Evolutionary conservation across 2,329 filamentous ascomycete species (phyloP), one percentile per base, ranked within the genome.

Genomic region (Talaromyces sp.): DNA sequence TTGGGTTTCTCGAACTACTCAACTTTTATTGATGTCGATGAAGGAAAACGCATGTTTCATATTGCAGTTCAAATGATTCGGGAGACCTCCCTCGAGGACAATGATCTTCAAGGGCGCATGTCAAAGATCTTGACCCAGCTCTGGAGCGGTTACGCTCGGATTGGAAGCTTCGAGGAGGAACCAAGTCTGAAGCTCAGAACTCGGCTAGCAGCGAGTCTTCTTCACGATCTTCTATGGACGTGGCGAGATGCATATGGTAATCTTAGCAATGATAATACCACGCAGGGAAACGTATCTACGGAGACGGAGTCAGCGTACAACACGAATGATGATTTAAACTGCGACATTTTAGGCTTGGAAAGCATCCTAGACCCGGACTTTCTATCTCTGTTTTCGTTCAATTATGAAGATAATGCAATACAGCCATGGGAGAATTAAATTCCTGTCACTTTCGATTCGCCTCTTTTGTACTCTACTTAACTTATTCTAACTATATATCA

Each of bases 121-220:
- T 70, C 62, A 14, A 71, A 69, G 45, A 69, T 67, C 3, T 41
- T 70, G 43, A 63, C 70, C 8, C 69, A 70, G 22, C 39, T 70
- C 19, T 70, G 68, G 64, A 65, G 59, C 56, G 50, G 65, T 3
- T 67, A 68, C 11, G 57, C 60, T 14, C 52, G 63, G 1, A 60
- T 57, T 39, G 56, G 60, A 11, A 47, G 64, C 24, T 61, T 50
- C 14, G 37, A 50, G 3, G 54, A 68, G 22, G 66, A 67, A 16
- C 69, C 69, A 4, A 43, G 39, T 8, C 57, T 70, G 33, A 67
- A 65, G 24, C 35, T 69, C 9, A 61, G 57, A 22, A 66, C 66
- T 13, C 58, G 69, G 10, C 35, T 68, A 35, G 60, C 66, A 2
- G 69, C 66, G 5, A 69, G 70, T 60, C 43, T 69, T 9, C 49